Base-by-base conservation (phyloP, 139 green algal species). In the Monoraphidium neglectum region DNA sequence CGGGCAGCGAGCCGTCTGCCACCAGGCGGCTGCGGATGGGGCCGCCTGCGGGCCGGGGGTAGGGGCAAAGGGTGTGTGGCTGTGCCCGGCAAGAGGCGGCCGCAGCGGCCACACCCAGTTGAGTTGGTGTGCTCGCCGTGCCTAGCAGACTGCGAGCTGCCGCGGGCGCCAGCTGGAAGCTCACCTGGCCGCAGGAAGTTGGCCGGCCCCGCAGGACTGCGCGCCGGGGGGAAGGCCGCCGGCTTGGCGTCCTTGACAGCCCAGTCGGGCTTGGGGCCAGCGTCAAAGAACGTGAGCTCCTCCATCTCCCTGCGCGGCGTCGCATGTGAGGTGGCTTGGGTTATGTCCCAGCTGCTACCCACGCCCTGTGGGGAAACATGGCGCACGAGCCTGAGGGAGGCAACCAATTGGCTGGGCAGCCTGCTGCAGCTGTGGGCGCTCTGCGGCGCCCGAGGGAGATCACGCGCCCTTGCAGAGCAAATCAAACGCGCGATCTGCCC, bases 281-380 rank as follows among this genome's bases (percentile, higher is more conserved):
- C 63, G 43, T 79, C 73, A 66, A 68, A 79, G 63, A 79, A 79
- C 0, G 73, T 79, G 24, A 79, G 73, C 63, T 79, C 73, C 32
- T 79, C 73, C 49, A 79, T 30, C 35, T 79, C 73, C 62, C 73
- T 79, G 73, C 49, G 56, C n/a, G n/a, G n/a, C n/a, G n/a, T 8
- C 43, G 43, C 43, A 12, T 12, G 43, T 21, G 43, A 51, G 43
- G 43, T 8, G 43, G 43, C 8, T 12, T 12, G 43, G 43, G 43
- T 8, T 12, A 51, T 51, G 43, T 12, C 8, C 8, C 43, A 12
- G 43, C 43, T n/a, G n/a, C n/a, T n/a, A n/a, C n/a, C n/a, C n/a
- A n/a, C n/a, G n/a, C n/a, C n/a, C n/a, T n/a, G n/a, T n/a, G n/a
- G n/a, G n/a, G n/a, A n/a, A n/a, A n/a, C n/a, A n/a, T n/a, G n/a